Conservation (phyloP, 208 protist species). For the Trypanosoma grayi region DNA sequence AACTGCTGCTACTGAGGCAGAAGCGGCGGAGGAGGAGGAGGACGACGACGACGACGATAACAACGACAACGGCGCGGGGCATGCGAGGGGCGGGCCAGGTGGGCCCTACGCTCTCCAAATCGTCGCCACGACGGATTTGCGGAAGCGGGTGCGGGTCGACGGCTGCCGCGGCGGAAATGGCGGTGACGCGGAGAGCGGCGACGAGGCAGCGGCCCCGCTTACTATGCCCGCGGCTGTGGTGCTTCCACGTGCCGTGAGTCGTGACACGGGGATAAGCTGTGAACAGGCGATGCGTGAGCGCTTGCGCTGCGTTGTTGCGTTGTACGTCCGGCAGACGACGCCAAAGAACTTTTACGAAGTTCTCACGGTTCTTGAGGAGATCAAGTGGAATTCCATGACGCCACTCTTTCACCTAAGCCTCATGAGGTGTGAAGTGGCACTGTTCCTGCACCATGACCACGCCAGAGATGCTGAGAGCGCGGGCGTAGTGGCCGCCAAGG, state of each 20-base stretch:
- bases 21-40: background rate
- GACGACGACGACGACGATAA: background rate
- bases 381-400: slow-evolving; percentile 10
- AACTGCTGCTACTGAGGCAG: too few relatives aligned
- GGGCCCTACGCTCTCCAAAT: slow-evolving; percentile 22
- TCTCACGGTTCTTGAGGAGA: slow-evolving; percentile 16
- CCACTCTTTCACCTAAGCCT: slow-evolving; percentile 21
- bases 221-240: background rate
- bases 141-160: background rate
- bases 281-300: background rate
- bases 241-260: background rate
- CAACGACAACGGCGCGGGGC: background rate
- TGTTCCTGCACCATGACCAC: slow-evolving; percentile 25
- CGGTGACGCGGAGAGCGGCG: background rate
- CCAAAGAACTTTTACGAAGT: slow-evolving; percentile 12
- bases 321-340: background rate
- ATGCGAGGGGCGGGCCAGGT: background rate
- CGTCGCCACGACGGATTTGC: background rate
- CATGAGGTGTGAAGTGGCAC: slow-evolving; percentile 19
- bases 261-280: background rate
- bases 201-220: too few relatives aligned
- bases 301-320: background rate
- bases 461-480: background rate
- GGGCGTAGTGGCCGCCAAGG: background rate
- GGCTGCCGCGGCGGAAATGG: background rate